Evolutionary conservation across 1,139 yeast genomes (phyloP), one percentile per base, ranked within the genome.

Genomic region (Debaryomyces psychrophilus): DNA sequence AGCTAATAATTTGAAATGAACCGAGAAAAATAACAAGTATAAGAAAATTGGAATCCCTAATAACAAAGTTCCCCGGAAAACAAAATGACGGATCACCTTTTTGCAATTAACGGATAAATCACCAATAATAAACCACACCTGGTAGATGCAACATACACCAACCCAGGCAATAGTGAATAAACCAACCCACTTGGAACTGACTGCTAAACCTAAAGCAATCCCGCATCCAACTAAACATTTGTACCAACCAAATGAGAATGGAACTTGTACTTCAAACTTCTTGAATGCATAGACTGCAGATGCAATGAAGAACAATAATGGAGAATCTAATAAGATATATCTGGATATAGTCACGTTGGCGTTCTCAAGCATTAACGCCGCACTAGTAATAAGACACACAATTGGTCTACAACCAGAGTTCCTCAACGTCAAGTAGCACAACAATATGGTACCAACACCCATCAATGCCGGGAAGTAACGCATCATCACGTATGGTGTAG

Each of bases 161-260:
- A 89, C 81, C 98, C 99, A 95, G 7, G 88, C 90, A 54, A 92
- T 68, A 33, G 99, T 93, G 75, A 93, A 93, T 41, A 93, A 72
- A 45, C 99, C 99, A 41, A 93, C 98, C 98, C 99, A 93, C 67
- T 95, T 95, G 39, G 96, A 85, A 37, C 92, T 82, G 28, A 87
- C 75, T 2, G 98, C 93, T 48, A 95, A 81, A 42, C 99, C 99
- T 46, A 95, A 74, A 14, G 87, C 87, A 44, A 90, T 68, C 51
- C 96, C 96, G 33, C 95, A 82, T 37, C 89, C 78, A 22, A 86
- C 47, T 61, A 95, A 71, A 47, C 85, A 76, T 59, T 82, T 82
- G 69, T 72, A 87, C 92, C 97, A 90, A 44, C 69, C 71, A 42
- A 69, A 63, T 17, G 87, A 58, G 62, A 88, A 85, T n/a, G 96